Conservation (phyloP, 2,329 filamentous ascomycete genomes). For the Hypoxylon sp. region DNA sequence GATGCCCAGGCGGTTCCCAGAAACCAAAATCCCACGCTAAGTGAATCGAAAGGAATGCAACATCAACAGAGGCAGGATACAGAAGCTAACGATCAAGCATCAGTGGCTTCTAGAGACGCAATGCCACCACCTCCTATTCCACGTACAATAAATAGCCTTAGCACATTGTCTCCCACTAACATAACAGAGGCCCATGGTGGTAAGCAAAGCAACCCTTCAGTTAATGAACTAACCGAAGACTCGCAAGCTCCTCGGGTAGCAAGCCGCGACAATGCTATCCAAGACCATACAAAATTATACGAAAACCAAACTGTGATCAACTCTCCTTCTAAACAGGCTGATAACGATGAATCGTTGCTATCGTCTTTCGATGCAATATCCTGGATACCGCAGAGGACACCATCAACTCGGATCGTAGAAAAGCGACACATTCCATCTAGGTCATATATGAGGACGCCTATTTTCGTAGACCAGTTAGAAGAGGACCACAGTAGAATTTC, state of each 20-base stretch:
- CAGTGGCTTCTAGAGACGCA: constrained; percentile 40
- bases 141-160: constrained; percentile 1
- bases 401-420: constrained; percentile 18
- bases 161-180: background rate
- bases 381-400: constrained; percentile 42
- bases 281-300: background rate
- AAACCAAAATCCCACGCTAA: background rate
- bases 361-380: constrained; percentile 32
- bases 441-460: constrained; percentile 31
- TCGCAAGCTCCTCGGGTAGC: background rate
- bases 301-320: background rate
- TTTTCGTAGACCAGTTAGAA: constrained; percentile 31
- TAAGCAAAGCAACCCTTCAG: background rate
- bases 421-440: constrained; percentile 26
- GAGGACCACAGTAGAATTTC: constrained; percentile 1
- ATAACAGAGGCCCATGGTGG: background rate
- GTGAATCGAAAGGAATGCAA: background rate
- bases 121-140: constrained; percentile 48
- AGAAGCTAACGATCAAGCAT: constrained; percentile 25
- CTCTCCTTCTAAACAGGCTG: background rate
- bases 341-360: constrained; percentile 18
- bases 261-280: background rate
- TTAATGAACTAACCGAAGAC: background rate
- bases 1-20: background rate
- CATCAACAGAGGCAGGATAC: background rate